Base-by-base conservation (phyloP, 495 filamentous ascomycete genomes). In the Trichoderma gamsii region DNA sequence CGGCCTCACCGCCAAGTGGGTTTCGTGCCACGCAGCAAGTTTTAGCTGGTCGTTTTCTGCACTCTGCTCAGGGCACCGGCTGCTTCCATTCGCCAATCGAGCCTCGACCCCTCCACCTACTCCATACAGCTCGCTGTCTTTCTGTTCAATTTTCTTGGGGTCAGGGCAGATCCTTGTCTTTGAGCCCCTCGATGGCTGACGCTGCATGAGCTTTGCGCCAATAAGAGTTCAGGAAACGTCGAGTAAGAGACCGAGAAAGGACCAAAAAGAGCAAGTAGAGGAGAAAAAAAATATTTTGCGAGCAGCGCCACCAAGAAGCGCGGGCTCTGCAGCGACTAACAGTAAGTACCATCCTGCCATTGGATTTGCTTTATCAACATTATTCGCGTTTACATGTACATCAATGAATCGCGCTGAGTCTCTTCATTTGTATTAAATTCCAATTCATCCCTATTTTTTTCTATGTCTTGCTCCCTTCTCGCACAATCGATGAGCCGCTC, bases 1-100 rank as follows among this genome's bases (percentile, higher is more conserved):
- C 49, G 49, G 21, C 49, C 9, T 52, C 49, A 52, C 49, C 49
- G 49, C 49, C n/a, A 52, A 52, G 49, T 52, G 49, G 49, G 8
- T 23, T 52, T 52, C 18, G 21, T 21, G 4, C 16, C 9, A 21
- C 44, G 15, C 18, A 11, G 21, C n/a, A 21, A 7, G 4, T 23
- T 11, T 9, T 52, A 52, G n/a, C n/a, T 52, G 49, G 49, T 25
- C 3, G 16, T 4, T 32, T 32, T 61, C 18, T 32, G 49, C 49
- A 52, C 6, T 23, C n/a, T 18, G 15, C 15, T 18, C 12, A 32
- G 56, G 9, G 56, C 56, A 61, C 18, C 43, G 35, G 35, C 35
- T 11, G 56, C 11, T 32, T 61, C 56, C 25, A 61, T 32, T 61
- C 25, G 56, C 56, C 56, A 32, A 61, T 32, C 15, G 23, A 15